Evolutionary conservation across 192 early-diverging fungal genomes (phyloP).

Genomic region (Coemansia sp.): DNA sequence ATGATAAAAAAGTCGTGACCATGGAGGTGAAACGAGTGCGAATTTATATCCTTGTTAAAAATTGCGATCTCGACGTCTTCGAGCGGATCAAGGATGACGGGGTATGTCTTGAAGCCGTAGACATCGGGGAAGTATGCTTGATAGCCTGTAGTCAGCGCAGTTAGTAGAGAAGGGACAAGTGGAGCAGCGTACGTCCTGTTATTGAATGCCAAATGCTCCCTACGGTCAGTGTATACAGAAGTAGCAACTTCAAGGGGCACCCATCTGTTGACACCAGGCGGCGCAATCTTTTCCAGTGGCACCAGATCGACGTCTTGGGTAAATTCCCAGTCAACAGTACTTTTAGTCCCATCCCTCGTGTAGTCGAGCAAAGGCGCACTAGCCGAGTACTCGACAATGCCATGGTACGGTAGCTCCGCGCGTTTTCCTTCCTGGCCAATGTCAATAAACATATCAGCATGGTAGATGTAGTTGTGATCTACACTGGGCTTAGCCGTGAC

Average conservation of each 20-base stretch:
- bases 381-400: constrained; percentile 44
- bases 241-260: constrained; percentile 66
- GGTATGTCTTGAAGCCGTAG: constrained; percentile 66
- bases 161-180: constrained; percentile 67
- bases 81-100: constrained; percentile 64
- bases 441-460: constrained; percentile 67
- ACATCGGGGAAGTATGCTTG: constrained; percentile 59
- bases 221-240: constrained; percentile 66
- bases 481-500: constrained; percentile 67
- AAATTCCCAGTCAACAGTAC: constrained; percentile 45
- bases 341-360: constrained; percentile 5
- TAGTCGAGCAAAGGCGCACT: constrained; percentile 21
- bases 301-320: constrained; percentile 65
- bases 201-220: constrained; percentile 82
- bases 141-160: constrained; percentile 65
- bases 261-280: too few relatives aligned
- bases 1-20: constrained; percentile 83
- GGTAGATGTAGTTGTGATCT: constrained; percentile 66
- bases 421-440: constrained; percentile 33
- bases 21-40: constrained; percentile 84
- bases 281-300: constrained; percentile 45
- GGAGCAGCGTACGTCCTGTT: constrained; percentile 66
- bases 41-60: constrained; percentile 72
- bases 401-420: constrained; percentile 29
- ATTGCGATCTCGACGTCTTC: constrained; percentile 70